phyloP scores from a whole-genome alignment of 2,329 filamentous ascomycete genomes.

The Diaporthe longicolla region DNA sequence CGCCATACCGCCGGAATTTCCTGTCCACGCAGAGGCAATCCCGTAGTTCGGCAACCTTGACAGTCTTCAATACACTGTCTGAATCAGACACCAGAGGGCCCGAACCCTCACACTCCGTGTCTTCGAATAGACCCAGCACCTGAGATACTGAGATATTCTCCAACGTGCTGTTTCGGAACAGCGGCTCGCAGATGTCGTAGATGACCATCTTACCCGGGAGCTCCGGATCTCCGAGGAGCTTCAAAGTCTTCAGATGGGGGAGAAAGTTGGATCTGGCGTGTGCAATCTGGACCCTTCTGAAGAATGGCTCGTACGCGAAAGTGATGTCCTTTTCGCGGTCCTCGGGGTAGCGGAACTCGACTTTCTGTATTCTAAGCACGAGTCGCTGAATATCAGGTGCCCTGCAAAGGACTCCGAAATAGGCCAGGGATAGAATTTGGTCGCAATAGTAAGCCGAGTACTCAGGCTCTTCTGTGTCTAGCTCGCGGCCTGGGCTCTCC shows the following conservation, averaged over 20 bases:
- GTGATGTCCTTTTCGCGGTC: too few species aligned
- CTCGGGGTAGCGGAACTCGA: neutral
- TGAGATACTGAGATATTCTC: accelerated
- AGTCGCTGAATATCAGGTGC: neutral
- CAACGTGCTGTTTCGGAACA: neutral
- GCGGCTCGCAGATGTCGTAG: too few species aligned
- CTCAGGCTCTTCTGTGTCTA: neutral
- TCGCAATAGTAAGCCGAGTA: neutral
- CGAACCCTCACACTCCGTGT: too few species aligned
- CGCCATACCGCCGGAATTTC: neutral
- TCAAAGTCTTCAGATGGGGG: neutral
- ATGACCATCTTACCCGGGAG: neutral
- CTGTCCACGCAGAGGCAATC: accelerated
- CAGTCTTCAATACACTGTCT: neutral
- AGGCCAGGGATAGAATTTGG: neutral
- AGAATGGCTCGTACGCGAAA: neutral
- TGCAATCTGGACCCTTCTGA: neutral
- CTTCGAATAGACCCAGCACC: too few species aligned
- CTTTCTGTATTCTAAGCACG: neutral
- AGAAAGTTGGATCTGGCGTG: neutral
- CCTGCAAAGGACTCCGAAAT: neutral
- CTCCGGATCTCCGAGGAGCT: neutral
- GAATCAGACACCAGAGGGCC: accelerated
- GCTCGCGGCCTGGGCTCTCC: neutral
- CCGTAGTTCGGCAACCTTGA: neutral